These are phyloP conservation scores for Arachis monticola DNA, from an alignment of 331 rosid species.

Conservation along the genomic window DNA sequence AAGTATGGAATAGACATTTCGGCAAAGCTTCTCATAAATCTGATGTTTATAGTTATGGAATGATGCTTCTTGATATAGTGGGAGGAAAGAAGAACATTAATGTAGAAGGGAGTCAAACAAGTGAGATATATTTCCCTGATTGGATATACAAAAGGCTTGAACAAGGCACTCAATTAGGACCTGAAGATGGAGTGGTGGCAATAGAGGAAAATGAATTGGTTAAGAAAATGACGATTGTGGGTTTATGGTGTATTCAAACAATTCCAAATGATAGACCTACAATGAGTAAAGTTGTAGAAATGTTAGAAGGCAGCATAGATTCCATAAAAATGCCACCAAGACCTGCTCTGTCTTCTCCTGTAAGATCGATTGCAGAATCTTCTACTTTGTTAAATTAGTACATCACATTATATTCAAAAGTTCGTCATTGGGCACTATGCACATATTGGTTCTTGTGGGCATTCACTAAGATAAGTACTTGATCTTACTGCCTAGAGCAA, in stretches of 20 bases:
- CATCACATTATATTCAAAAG: too few species aligned
- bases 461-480: neutral
- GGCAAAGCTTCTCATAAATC: neutral
- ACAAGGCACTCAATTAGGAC: neutral
- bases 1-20: neutral
- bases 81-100: constrained; percentile 19
- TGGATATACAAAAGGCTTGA: neutral
- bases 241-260: neutral
- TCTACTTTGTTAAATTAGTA: neutral
- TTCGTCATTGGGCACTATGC: neutral
- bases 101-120: neutral
- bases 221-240: neutral
- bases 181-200: neutral
- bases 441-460: neutral
- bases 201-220: neutral
- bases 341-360: neutral
- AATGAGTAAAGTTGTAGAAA: neutral
- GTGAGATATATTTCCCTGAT: neutral
- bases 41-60: constrained; percentile 39
- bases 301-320: neutral
- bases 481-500: too few species aligned
- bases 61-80: constrained; percentile 2
- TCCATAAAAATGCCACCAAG: neutral
- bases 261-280: neutral
- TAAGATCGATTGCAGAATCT: neutral